Evolutionary conservation across 306 rosid genomes (phyloP), one percentile per base, ranked within the genome.

Genomic region (Inga laurina): DNA sequence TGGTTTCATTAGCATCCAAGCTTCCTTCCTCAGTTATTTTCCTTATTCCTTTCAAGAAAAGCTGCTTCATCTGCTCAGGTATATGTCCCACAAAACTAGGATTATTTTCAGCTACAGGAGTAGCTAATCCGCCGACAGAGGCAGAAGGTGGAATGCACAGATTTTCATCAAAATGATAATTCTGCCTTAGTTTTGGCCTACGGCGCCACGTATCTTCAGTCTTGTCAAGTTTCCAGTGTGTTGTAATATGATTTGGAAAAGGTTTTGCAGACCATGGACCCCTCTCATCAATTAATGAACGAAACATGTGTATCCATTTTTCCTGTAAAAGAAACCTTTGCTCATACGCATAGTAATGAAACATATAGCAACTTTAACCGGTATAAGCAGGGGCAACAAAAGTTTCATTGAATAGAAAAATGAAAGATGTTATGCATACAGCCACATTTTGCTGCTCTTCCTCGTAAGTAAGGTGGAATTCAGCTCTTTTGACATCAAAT

Each of bases 211-310:
- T 81, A 83, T 96, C 98, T 86, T 96, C 99, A 72, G 91, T 92
- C 93, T 96, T 96, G 87, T 96, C 98, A 78, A 93, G 97, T 85
- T 96, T 96, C 99, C 99, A 96, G 85, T 88, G 93, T 78, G 90
- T 90, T 57, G 86, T 79, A 85, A 90, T 79, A 88, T 72, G 67
- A 88, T 91, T 91, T 81, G 98, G 97, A 86, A 90, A 93, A 76
- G 92, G 95, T 75, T 91, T 93, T 34, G 98, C 86, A 85, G 98
- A 96, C 99, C 99, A 96, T 3, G 99, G 97, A 84, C 99, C 99
- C 82, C 99, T 91, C 90, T 96, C 99, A 84, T 96, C 99, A 85
- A 90, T 96, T 86, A 96, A 87, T 85, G 98, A 90, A 43, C 99
- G 99, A 83, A 92, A 93, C 89, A 93, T 86, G 93, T 92, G 99